Percentiles rank a stretch among this genome's conserved stretches.
Evolutionary conservation across 2,329 filamentous ascomycete species (phyloP).

Genomic region (Mollisia scopiformis): DNA sequence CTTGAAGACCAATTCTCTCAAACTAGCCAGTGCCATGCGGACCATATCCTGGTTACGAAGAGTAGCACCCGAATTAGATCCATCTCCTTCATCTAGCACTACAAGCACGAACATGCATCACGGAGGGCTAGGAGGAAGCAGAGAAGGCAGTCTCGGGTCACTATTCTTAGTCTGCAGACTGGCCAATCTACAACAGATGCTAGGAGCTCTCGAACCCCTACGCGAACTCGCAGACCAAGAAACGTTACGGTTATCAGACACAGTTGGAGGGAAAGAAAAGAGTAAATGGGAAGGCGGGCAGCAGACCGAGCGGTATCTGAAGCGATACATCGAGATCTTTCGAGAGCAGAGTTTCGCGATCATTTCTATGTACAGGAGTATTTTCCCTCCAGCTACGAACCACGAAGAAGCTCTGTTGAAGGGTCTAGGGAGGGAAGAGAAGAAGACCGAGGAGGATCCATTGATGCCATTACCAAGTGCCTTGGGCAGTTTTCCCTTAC

Average conservation of each 20-base stretch:
- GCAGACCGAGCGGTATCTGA: conserved; percentile 92
- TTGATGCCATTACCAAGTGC: conserved; percentile 72
- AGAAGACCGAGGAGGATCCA: conserved; percentile 39
- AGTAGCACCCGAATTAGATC: conserved; percentile 78
- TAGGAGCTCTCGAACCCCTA: conserved; percentile 83
- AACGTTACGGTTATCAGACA: conserved; percentile 47
- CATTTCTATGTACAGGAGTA: conserved; percentile 89
- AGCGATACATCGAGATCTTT: conserved; percentile 96
- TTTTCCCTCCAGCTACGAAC: conserved; percentile 63
- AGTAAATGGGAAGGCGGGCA: conserved; percentile 70
- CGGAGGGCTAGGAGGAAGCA: conserved; percentile 27
- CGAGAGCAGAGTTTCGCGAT: conserved; percentile 97
- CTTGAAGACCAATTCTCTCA: conserved; percentile 77
- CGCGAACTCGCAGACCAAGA: conserved; percentile 91
- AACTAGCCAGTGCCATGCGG: conserved; percentile 86
- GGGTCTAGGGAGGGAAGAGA: conserved; percentile 21
- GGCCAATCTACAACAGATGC: conserved; percentile 75
- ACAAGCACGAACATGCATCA: conserved; percentile 10
- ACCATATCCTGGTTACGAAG: conserved; percentile 90
- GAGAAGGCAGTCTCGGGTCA: conserved; percentile 75
- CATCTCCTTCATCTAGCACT: conserved; percentile 28
- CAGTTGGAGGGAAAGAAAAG: conserved; percentile 24
- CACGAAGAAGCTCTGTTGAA: conserved; percentile 24
- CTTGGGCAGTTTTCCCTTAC: conserved; percentile 80
- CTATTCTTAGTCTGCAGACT: conserved; percentile 88